A percentile compares a stretch with the other conserved stretches of the same genome.
Evolutionary conservation across 2,329 filamentous ascomycete genomes (phyloP).

Genomic region (Fusarium domesticum): DNA sequence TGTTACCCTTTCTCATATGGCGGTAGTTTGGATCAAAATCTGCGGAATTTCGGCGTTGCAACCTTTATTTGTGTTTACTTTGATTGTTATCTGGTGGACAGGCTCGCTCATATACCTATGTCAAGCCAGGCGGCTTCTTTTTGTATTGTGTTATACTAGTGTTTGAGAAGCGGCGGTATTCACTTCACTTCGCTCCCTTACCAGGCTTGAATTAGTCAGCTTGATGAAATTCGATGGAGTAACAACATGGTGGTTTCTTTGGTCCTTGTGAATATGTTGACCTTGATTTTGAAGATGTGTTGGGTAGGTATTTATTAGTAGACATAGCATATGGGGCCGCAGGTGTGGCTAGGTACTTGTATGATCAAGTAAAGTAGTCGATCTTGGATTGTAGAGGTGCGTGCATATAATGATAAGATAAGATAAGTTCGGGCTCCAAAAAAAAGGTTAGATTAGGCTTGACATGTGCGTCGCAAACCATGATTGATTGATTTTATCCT

Average conservation of each 20-base stretch:
- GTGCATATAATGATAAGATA: slow-evolving; percentile 27
- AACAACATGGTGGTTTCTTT: neutral
- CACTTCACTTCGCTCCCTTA: slow-evolving; percentile 25
- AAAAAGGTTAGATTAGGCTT: slow-evolving; percentile 23
- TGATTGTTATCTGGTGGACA: slow-evolving; percentile 19
- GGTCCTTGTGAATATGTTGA: neutral
- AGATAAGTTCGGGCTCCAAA: slow-evolving; percentile 13
- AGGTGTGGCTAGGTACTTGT: too few species aligned
- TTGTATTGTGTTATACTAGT: slow-evolving; percentile 27
- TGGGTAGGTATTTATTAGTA: too few species aligned
- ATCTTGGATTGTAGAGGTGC: neutral
- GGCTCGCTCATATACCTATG: slow-evolving; percentile 25
- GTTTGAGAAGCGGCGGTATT: slow-evolving; percentile 25
- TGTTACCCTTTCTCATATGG: slow-evolving; percentile 22
- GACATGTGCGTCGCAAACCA: neutral
- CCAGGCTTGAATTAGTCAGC: slow-evolving; percentile 15
- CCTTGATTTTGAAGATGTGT: too few species aligned
- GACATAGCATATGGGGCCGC: too few species aligned
- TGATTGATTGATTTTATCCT: slow-evolving; percentile 1
- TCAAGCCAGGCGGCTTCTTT: slow-evolving; percentile 25
- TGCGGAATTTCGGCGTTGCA: slow-evolving; percentile 31
- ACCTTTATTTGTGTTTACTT: slow-evolving; percentile 22
- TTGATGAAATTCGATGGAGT: slow-evolving; percentile 19
- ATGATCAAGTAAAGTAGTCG: too few species aligned
- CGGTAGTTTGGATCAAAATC: slow-evolving; percentile 34